Percentiles rank a stretch among this genome's conserved stretches.
phyloP scores from a whole-genome alignment of 176 grass and related monocot genomes.

The Avena atlantica region DNA sequence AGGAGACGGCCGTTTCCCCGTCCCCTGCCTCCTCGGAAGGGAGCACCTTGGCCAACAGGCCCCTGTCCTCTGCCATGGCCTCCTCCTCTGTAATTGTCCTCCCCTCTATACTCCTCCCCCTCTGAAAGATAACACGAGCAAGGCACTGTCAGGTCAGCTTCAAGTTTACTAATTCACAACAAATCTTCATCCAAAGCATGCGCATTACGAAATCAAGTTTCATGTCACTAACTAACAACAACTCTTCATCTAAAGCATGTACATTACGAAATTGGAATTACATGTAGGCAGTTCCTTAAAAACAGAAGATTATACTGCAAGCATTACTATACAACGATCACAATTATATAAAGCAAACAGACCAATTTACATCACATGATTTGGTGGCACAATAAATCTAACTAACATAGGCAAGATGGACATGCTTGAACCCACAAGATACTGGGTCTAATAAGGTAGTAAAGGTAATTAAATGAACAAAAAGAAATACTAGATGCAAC shows the following conservation, averaged over 20 bases:
- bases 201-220: too few relatives aligned
- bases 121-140: not conserved
- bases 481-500: too few relatives aligned
- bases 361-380: not conserved
- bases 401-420: not conserved
- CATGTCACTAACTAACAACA: not conserved
- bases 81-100: not conserved
- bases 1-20: not conserved
- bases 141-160: not conserved
- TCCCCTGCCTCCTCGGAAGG: not conserved
- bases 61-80: not conserved
- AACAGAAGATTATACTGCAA: not conserved
- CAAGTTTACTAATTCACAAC: not conserved
- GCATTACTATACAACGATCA: not conserved
- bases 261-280: too few relatives aligned
- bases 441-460: too few relatives aligned
- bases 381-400: not conserved
- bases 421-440: not conserved
- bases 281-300: too few relatives aligned
- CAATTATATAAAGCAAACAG: not conserved
- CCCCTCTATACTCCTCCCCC: too few relatives aligned
- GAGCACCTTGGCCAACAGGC: too few relatives aligned
- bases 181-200: not conserved
- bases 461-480: not conserved
- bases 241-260: too few relatives aligned